Evolutionary conservation across 1,139 yeast genomes (phyloP), one percentile per base, ranked within the genome.

Genomic region (Yamadazyma dendronema): DNA sequence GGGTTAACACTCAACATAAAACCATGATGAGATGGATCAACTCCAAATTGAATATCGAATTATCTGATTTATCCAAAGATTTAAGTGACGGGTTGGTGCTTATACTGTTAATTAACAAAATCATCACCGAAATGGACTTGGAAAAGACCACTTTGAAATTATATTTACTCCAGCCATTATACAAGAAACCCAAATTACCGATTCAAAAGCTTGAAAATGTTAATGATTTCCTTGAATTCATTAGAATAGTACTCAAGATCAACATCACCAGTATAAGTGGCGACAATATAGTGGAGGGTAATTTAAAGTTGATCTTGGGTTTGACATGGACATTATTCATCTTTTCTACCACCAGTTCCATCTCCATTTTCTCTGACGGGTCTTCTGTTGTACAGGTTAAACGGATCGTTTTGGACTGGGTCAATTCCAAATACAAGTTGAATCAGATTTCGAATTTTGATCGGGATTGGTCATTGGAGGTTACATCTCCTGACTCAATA

Each of bases 221-320:
- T 36, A 72, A 74, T 45, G 76, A 72, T 38, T 73, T 79, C 11
- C 62, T 83, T 38, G 75, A 77, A 39, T 81, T 73, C 50, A 64
- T 81, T 40, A 68, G 74, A 39, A 67, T 74, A 31, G 66, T 76
- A 23, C 71, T 77, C 36, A 57, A 65, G 16, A 63, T 83, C 30
- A 77, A 76, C 43, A 63, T 77, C 25, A 67, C 74, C 47, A 74
- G 76, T 48, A 77, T 83, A 33, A 81, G 84, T 17, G 79, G 87
- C n/a, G 85, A 80, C 37, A 84, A 81, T 55, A 72, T 83, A 16
- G 69, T 75, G 17, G 86, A 80, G 34, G 84, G 85, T 1, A 77
- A 82, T 50, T 56, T 69, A 36, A 83, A 83, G 52, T 59, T 81
- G 32, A 75, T 78, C n/a, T 57, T 82, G 45, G 88, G 88, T 1